Evolutionary conservation across 1,284 basidiomycete genomes (phyloP).

Genomic region (Leccinum holopus): DNA sequence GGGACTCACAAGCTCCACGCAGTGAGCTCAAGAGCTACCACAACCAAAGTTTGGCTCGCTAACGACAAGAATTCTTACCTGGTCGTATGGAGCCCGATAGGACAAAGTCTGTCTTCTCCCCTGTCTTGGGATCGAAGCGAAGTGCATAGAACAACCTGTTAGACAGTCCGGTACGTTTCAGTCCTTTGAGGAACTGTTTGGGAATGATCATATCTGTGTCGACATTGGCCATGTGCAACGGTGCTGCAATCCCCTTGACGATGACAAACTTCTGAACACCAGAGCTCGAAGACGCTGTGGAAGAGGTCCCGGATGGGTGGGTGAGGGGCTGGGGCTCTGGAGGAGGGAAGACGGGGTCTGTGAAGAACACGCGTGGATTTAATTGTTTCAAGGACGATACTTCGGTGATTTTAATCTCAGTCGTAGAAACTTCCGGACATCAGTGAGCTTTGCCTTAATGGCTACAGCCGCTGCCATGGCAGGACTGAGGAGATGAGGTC

Average conservation of each 20-base stretch:
- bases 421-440: constrained; percentile 73
- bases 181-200: constrained; percentile 93
- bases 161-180: constrained; percentile 90
- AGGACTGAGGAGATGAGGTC: constrained; percentile 91
- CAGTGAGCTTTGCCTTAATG: constrained; percentile 83
- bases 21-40: constrained; percentile 93
- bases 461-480: constrained; percentile 97
- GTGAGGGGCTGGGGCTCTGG: constrained; percentile 52
- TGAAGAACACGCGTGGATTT: constrained; percentile 73
- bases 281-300: constrained; percentile 51
- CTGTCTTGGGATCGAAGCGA: constrained; percentile 78
- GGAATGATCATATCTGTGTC: constrained; percentile 99
- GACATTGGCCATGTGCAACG: constrained; percentile 87
- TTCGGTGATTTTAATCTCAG: constrained; percentile 45
- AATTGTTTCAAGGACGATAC: constrained; percentile 64
- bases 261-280: constrained; percentile 76
- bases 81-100: constrained; percentile 82
- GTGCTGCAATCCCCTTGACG: constrained; percentile 83
- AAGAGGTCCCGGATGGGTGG: constrained; percentile 33
- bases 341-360: constrained; percentile 69
- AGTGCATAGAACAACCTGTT: constrained; percentile 85
- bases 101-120: constrained; percentile 83
- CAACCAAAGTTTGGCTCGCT: constrained; percentile 95
- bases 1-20: constrained; percentile 89
- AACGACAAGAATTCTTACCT: constrained; percentile 84